phyloP scores from a whole-genome alignment of 2,329 filamentous ascomycete genomes.

The Fusarium tuaranense region DNA sequence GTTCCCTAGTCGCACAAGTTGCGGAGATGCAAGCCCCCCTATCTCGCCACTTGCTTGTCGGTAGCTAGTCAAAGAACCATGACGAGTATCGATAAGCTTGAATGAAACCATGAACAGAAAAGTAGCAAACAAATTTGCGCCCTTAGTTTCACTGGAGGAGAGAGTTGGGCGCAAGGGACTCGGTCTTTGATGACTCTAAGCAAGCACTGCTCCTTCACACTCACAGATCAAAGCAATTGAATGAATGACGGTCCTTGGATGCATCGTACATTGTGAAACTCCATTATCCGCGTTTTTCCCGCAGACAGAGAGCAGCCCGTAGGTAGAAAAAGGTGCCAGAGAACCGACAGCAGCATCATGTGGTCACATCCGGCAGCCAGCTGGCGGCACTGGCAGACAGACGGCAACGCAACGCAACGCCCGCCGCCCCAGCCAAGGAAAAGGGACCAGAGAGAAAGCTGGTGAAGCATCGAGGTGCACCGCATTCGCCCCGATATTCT shows the following conservation, averaged over 20 bases:
- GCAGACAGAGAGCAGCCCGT: background rate
- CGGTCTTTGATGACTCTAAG: background rate
- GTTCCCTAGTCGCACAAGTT: constrained; percentile 28
- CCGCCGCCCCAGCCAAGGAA: background rate
- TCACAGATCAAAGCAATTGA: background rate
- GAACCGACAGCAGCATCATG: constrained; percentile 10
- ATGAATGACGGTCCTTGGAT: constrained; percentile 16
- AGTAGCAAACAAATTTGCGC: background rate
- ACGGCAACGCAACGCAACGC: background rate
- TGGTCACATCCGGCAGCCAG: constrained; percentile 33
- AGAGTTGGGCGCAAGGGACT: background rate
- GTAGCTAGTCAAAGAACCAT: background rate
- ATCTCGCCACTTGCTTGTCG: background rate
- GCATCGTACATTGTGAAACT: constrained; percentile 39
- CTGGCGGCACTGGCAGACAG: constrained; percentile 33
- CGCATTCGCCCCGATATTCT: constrained; percentile 19
- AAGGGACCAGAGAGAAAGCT: background rate
- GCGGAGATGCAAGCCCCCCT: constrained; percentile 19
- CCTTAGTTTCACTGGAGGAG: constrained; percentile 3
- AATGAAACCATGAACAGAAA: background rate
- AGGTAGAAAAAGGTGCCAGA: background rate
- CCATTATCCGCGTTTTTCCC: constrained; percentile 18
- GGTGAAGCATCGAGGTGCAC: constrained; percentile 30
- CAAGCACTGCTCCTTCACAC: background rate
- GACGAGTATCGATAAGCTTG: background rate